Evolutionary conservation across 2,329 filamentous ascomycete species (phyloP).

Genomic region (Hymenoscyphus scutula): DNA sequence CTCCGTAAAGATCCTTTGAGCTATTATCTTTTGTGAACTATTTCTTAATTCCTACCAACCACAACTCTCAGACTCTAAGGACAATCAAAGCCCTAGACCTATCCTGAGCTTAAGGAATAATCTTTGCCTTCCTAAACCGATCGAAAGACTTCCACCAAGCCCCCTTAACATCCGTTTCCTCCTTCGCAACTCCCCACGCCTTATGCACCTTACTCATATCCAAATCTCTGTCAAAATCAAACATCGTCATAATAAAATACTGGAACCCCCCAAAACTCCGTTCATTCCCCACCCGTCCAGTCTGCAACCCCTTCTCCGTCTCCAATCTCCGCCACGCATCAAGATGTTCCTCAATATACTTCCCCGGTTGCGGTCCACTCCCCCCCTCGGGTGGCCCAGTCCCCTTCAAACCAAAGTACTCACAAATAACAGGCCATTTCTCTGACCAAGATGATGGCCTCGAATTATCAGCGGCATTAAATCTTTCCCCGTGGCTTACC

Average conservation of each 20-base stretch:
- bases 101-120: constrained; percentile 36
- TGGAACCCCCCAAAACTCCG: constrained; percentile 41
- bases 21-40: too few species aligned
- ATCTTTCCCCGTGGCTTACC: constrained; percentile 39
- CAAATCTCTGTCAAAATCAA: constrained; percentile 46
- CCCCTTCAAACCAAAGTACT: constrained; percentile 46
- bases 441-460: constrained; percentile 40
- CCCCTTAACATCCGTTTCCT: constrained; percentile 33
- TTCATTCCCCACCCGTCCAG: constrained; percentile 40
- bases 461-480: constrained; percentile 43
- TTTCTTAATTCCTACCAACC: too few species aligned
- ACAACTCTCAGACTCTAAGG: too few species aligned
- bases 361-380: constrained; percentile 36
- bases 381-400: constrained; percentile 34
- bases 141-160: constrained; percentile 45
- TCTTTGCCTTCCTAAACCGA: constrained; percentile 42
- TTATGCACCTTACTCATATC: constrained; percentile 45
- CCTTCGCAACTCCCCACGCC: constrained; percentile 42
- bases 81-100: too few species aligned
- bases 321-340: constrained; percentile 36
- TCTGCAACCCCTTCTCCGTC: constrained; percentile 39
- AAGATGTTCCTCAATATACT: constrained; percentile 38
- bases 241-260: constrained; percentile 44
- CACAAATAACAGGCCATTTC: constrained; percentile 47
- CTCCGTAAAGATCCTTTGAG: too few species aligned